Conservation (phyloP, 73 alveolate species). For the Symbiodinium pilosum region DNA sequence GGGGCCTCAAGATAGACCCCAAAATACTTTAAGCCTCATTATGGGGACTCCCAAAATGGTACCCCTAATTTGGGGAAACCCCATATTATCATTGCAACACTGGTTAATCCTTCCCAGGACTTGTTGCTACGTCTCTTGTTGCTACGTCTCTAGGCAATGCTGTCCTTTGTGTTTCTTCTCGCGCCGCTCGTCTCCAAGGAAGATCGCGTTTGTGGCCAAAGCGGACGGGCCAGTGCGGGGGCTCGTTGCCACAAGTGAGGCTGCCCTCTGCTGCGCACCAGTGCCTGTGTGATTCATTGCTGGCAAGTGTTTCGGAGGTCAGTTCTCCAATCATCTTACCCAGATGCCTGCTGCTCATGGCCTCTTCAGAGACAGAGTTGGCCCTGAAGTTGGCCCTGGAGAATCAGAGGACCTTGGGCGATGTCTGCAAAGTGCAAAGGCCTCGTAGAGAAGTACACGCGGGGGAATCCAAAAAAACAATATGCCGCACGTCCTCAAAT, state of each 20-base stretch:
- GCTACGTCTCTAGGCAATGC: background rate
- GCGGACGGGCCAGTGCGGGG: slow-evolving; percentile 2
- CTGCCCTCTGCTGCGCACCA: too few species aligned
- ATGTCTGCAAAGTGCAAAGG: too few species aligned
- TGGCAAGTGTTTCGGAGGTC: background rate
- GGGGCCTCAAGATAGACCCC: too few species aligned
- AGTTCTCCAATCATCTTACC: background rate
- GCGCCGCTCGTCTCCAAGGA: background rate
- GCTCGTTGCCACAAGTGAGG: background rate
- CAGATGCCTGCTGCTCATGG: background rate
- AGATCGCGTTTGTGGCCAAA: background rate
- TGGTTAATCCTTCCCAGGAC: background rate
- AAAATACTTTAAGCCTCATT: too few species aligned
- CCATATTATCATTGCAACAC: background rate
- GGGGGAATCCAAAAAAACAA: too few species aligned
- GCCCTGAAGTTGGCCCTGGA: background rate
- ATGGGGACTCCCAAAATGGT: too few species aligned
- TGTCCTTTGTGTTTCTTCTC: too few species aligned
- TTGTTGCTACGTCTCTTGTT: background rate
- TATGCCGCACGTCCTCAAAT: too few species aligned
- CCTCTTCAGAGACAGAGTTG: background rate
- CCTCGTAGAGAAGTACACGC: too few species aligned
- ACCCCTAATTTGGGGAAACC: background rate
- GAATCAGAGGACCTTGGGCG: background rate
- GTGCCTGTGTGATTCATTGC: too few species aligned